Base-by-base conservation (phyloP, 2,329 filamentous ascomycete genomes). In the Microcyclosporella mali region DNA sequence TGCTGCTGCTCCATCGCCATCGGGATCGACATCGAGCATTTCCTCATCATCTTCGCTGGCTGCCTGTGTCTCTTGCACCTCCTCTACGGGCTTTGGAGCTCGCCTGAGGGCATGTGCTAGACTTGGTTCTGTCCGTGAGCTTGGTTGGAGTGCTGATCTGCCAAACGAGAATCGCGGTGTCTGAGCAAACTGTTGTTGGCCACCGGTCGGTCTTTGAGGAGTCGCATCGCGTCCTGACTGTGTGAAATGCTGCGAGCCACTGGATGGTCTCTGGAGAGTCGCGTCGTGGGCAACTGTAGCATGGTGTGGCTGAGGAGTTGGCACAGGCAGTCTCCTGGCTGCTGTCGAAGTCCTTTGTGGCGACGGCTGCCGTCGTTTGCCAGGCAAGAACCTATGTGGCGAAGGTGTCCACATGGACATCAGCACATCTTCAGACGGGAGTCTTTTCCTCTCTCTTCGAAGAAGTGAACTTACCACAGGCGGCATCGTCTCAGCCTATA, bases 1-100 rank as follows among this genome's bases (percentile, higher is more conserved):
- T 9, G 41, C 46, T 21, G 34, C n/a, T 9, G 36, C 38, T 15
- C 49, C 47, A 15, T 39, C 42, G n/a, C n/a, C n/a, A n/a, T n/a
- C n/a, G n/a, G n/a, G n/a, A 35, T 56, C 52, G 4, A 37, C 33
- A 12, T 49, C 43, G 21, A 61, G 53, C 56, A 59, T 60, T 32
- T 60, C 59, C 7, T 58, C 56, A 11, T 57, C 53, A 3, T 52
- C 46, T 12, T 42, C 40, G 3, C 46, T 44, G 3, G 43, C 40
- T 6, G 46, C 35, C 3, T 40, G 38, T 2, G 43, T 28, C 21
- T 62, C 57, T 33, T 57, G 52, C 1, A 59, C 54, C 35, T 56
- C 50, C n/a, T 63, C 59, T n/a, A 21, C 35, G 21, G 33, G 31
- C 7, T 41, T 45, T 16, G 11, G 38, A 25, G 43, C 34, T 7